Percentiles rank a stretch among this genome's conserved stretches.
Evolutionary conservation across 148 eudicot species (phyloP).

Genomic region (Amaranthus cruentus): DNA sequence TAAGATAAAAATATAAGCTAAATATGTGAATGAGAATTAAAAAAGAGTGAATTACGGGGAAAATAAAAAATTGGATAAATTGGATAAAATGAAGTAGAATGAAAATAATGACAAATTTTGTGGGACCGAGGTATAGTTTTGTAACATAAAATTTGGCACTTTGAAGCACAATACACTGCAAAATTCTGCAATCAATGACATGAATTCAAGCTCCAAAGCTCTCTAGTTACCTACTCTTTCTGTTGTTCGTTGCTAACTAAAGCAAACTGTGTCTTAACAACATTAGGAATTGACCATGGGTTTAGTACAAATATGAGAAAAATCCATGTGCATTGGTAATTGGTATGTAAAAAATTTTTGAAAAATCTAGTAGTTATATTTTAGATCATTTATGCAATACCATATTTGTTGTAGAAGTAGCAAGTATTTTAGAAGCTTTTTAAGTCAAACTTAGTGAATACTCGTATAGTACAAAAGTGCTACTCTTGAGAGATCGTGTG

Average conservation of each 20-base stretch:
- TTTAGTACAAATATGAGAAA: background rate
- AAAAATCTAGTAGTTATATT: no score
- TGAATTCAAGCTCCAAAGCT: background rate
- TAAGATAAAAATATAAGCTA: no score
- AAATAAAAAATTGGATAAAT: no score
- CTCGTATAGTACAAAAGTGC: no score
- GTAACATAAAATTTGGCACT: constrained; percentile 6
- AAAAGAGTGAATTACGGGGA: no score
- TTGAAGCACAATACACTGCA: constrained; percentile 15
- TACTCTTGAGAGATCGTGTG: no score
- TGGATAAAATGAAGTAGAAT: no score
- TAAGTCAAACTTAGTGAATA: no score
- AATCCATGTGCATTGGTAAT: background rate
- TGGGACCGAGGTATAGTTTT: background rate
- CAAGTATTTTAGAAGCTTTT: no score
- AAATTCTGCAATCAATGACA: constrained; percentile 19
- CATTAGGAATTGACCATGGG: background rate
- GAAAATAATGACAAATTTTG: background rate
- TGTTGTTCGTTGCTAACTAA: background rate
- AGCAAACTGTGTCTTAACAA: constrained; percentile 15
- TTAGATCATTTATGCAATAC: no score
- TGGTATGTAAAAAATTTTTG: background rate
- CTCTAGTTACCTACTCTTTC: background rate
- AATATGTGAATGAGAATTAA: no score
- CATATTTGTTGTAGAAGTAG: no score